Percentiles rank a stretch among this genome's conserved stretches.
Evolutionary conservation across 2,329 filamentous ascomycete species (phyloP).

Genomic region (Dendryphion nanum): DNA sequence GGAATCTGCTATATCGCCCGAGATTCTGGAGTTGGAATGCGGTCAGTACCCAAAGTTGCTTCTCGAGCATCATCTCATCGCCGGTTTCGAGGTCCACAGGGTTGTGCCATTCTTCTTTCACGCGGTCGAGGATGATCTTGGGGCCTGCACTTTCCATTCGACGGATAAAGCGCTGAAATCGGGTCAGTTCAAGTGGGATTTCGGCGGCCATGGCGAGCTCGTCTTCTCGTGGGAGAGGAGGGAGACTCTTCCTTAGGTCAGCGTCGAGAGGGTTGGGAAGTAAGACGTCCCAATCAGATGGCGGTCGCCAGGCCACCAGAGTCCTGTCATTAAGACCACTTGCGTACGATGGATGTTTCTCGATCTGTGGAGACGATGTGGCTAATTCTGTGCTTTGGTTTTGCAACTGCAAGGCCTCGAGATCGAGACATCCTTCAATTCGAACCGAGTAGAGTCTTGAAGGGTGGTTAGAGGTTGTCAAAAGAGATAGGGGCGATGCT

Average conservation of each 20-base stretch:
- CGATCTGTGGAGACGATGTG: conserved; percentile 1
- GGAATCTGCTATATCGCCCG: conserved; percentile 19
- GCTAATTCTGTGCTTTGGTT: conserved; percentile 8
- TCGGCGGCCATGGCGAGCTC: conserved; percentile 18
- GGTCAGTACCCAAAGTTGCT: conserved; percentile 63
- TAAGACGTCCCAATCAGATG: conserved; percentile 35
- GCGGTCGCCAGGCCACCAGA: conserved; percentile 23
- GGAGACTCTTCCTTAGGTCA: conserved; percentile 11
- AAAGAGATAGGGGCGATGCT: background rate
- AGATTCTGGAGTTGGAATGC: conserved; percentile 46
- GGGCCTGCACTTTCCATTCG: conserved; percentile 56
- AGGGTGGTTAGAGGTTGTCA: too few relatives aligned
- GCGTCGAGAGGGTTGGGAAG: conserved; percentile 12
- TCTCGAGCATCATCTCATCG: conserved; percentile 53
- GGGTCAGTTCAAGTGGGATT: conserved; percentile 26
- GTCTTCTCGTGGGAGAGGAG: conserved; percentile 11
- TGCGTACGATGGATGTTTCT: conserved; percentile 10
- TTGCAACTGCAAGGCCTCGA: conserved; percentile 21
- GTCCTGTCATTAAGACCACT: conserved; percentile 12
- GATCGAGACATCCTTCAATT: conserved; percentile 17
- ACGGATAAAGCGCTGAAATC: conserved; percentile 54
- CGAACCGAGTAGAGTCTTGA: conserved; percentile 14
- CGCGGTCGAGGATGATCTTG: conserved; percentile 53
- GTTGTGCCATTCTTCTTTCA: conserved; percentile 49
- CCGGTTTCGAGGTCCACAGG: conserved; percentile 45